Percentiles rank a stretch among this genome's conserved stretches.
Conservation (phyloP, 768 basidiomycete species). For the Pleurotus ostreatus region DNA sequence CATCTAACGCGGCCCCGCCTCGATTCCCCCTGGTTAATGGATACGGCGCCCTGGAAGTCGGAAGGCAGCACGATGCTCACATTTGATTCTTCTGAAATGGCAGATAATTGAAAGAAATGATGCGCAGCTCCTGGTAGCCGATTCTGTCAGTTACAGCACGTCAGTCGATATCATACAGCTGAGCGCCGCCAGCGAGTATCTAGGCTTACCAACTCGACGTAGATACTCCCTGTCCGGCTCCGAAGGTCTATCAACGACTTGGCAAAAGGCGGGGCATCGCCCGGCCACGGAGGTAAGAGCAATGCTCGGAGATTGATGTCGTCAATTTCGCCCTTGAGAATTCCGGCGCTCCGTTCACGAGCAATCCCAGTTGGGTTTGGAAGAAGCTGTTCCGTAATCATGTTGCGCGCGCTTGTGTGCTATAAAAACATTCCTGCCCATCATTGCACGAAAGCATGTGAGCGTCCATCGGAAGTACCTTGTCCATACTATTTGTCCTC, state of each 20-base stretch:
- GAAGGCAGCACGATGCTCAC: constrained; percentile 10
- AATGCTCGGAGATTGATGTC: constrained; percentile 12
- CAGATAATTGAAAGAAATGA: constrained; percentile 11
- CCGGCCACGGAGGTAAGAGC: constrained; percentile 11
- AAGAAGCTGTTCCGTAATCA: constrained; percentile 11
- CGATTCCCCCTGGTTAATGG: constrained; percentile 10
- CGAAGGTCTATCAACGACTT: constrained; percentile 13
- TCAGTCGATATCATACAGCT: neutral
- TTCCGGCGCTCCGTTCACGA: constrained; percentile 2
- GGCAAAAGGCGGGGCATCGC: constrained; percentile 8
- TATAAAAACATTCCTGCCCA: neutral
- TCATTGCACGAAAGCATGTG: neutral
- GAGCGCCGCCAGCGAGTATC: neutral
- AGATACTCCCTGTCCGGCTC: constrained; percentile 12
- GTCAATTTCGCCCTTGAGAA: constrained; percentile 5
- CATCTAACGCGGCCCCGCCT: constrained; percentile 9
- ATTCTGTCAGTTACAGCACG: constrained; percentile 6
- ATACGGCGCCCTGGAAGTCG: constrained; percentile 9
- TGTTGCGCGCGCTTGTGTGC: constrained; percentile 5
- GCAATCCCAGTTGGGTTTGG: constrained; percentile 10
- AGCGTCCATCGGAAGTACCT: neutral
- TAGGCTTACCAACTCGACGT: constrained; percentile 13
- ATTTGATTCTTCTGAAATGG: constrained; percentile 11
- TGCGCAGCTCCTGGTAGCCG: constrained; percentile 11
- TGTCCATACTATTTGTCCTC: constrained; percentile 6